These are phyloP conservation scores for Leptodontidium sp. DNA, from an alignment of 2,329 filamentous ascomycete species.

Conservation along the genomic window DNA sequence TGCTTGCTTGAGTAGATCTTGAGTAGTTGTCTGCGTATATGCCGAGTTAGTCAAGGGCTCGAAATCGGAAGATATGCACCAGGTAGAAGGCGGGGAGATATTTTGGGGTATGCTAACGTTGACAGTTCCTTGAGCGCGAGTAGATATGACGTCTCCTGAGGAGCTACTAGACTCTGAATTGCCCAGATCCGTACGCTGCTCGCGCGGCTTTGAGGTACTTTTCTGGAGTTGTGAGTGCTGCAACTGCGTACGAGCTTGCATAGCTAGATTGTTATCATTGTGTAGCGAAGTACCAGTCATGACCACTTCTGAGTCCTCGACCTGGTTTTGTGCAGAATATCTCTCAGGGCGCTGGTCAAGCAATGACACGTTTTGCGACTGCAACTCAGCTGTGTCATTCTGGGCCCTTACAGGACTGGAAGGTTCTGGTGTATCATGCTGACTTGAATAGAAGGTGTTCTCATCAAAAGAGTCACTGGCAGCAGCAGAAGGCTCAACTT, in stretches of 20 bases:
- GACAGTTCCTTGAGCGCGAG: conserved; percentile 16
- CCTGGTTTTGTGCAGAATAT: conserved; percentile 36
- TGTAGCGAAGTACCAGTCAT: conserved; percentile 44
- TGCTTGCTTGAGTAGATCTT: conserved; percentile 50
- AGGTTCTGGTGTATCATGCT: conserved; percentile 78
- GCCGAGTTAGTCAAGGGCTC: conserved; percentile 49
- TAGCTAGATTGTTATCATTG: conserved; percentile 43
- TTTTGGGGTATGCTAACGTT: conserved; percentile 20
- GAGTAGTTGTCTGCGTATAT: conserved; percentile 47
- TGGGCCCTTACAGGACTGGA: conserved; percentile 50
- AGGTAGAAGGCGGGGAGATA: not conserved
- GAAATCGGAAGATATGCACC: not conserved
- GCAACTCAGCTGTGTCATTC: conserved; percentile 40
- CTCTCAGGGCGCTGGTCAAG: conserved; percentile 37
- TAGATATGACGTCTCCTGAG: conserved; percentile 20
- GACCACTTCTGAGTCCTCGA: conserved; percentile 38
- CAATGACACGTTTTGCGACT: conserved; percentile 36
- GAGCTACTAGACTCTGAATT: conserved; percentile 25
- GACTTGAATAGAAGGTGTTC: conserved; percentile 95
- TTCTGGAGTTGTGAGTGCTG: conserved; percentile 35
- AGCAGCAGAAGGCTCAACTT: conserved; percentile 65
- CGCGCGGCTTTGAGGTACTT: conserved; percentile 3
- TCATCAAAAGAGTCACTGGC: conserved; percentile 88
- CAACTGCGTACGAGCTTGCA: conserved; percentile 22
- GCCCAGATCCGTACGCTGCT: conserved; percentile 21